Evolutionary conservation across 2,329 filamentous ascomycete genomes (phyloP).

Genomic region (Cytospora leucostoma): DNA sequence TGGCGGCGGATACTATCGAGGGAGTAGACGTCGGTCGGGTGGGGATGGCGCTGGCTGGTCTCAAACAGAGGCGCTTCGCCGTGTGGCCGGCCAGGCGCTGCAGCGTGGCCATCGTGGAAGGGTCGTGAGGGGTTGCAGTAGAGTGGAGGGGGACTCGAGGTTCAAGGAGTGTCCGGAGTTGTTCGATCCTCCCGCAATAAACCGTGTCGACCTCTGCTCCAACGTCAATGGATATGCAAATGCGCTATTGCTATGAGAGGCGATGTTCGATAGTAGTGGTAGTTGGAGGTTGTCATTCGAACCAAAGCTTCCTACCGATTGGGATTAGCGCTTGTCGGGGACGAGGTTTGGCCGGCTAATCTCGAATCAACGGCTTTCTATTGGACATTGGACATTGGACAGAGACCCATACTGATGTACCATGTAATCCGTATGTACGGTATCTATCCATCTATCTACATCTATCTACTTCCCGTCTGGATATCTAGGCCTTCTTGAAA

Average conservation of each 20-base stretch:
- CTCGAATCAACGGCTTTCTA: neutral
- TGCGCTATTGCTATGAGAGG: slow-evolving; percentile 16
- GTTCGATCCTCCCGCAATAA: slow-evolving; percentile 29
- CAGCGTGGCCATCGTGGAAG: slow-evolving; percentile 63
- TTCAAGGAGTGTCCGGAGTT: slow-evolving; percentile 24
- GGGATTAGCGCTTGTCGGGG: neutral
- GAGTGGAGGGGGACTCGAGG: slow-evolving; percentile 34
- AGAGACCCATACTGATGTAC: neutral
- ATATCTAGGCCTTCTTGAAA: neutral
- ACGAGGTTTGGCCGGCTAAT: neutral
- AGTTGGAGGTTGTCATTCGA: slow-evolving; percentile 23
- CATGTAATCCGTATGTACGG: neutral
- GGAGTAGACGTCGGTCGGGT: slow-evolving; percentile 28
- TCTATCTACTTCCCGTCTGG: neutral
- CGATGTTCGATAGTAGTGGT: slow-evolving; percentile 7
- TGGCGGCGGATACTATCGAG: slow-evolving; percentile 31
- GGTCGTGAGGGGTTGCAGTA: slow-evolving; percentile 37
- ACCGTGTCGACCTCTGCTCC: slow-evolving; percentile 34
- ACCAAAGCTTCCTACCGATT: neutral
- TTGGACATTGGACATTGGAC: neutral
- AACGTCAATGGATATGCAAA: slow-evolving; percentile 35
- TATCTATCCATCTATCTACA: neutral
- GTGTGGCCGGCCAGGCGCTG: slow-evolving; percentile 72
- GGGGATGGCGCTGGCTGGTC: slow-evolving; percentile 38
- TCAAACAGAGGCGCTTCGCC: slow-evolving; percentile 67